A percentile compares a stretch with the other conserved stretches of the same genome.
phyloP scores from a whole-genome alignment of 2,329 filamentous ascomycete species.

The Beauveria rudraprayagi region DNA sequence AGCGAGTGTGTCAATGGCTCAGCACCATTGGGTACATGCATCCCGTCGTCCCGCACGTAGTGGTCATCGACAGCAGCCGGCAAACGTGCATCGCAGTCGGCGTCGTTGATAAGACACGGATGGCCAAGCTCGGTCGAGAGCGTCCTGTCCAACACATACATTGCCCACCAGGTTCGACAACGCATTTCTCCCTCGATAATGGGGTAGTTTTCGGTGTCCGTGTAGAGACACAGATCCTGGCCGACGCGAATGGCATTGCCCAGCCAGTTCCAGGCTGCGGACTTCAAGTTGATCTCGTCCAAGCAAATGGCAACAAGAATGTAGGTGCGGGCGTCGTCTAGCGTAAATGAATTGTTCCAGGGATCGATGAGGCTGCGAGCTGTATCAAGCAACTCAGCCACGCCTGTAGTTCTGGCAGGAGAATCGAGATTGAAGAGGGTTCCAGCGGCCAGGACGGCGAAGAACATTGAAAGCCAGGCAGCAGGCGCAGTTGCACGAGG shows the following conservation, averaged over 20 bases:
- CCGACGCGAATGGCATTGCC: conserved; percentile 70
- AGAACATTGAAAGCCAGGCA: conserved; percentile 74
- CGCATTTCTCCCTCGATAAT: conserved; percentile 78
- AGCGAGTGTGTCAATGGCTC: conserved; percentile 61
- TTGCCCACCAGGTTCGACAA: conserved; percentile 84
- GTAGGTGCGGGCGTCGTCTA: conserved; percentile 67
- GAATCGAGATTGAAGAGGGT: conserved; percentile 58
- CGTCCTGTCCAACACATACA: conserved; percentile 81
- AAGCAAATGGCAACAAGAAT: conserved; percentile 72
- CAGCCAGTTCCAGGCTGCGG: conserved; percentile 79
- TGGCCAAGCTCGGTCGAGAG: conserved; percentile 73
- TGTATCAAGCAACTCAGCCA: conserved; percentile 61
- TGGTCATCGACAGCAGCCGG: conserved; percentile 77
- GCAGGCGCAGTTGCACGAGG: conserved; percentile 51
- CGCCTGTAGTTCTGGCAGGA: conserved; percentile 42
- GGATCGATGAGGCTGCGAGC: conserved; percentile 65
- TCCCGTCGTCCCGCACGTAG: conserved; percentile 54
- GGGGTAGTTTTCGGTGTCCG: conserved; percentile 64
- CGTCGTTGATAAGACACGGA: conserved; percentile 75
- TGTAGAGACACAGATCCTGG: conserved; percentile 76
- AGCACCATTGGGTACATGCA: conserved; percentile 41
- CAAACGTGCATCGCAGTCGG: conserved; percentile 76
- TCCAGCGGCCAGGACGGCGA: conserved; percentile 75
- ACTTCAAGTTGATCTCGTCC: conserved; percentile 78
- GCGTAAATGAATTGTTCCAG: conserved; percentile 69